Evolutionary conservation across 805 yeast genomes (phyloP), one percentile per base, ranked within the genome.

Genomic region (Ogataea siamensis): DNA sequence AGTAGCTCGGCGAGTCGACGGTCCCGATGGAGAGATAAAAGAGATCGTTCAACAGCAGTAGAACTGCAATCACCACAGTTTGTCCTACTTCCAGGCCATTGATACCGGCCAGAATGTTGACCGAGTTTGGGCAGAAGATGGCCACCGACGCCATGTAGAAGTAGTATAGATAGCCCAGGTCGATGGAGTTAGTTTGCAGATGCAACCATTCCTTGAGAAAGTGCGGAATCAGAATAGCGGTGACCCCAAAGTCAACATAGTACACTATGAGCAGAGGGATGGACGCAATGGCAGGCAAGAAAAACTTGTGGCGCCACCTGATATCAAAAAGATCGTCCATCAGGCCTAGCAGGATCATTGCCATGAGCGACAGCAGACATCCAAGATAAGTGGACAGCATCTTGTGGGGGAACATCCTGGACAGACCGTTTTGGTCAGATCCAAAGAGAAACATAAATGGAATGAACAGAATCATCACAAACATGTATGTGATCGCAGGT

Each of bases 61-160:
- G 70, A 1, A 78, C 30, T 0, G 86, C 87, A 37, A 93, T 67
- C 0, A 91, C 83, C 4, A 91, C 72, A 22, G 94, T 80, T 62
- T 93, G 99, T 18, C 97, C 98, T 9, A 89, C 97, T 63, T 93
- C 99, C 28, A 93, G 68, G 0, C 99, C 99, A 60, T 93, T 93
- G 32, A 93, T 77, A 5, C 99, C 99, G 0, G 99, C 99, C 20
- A 89, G 67, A 36, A 93, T 93, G 58, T 93, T 93, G 60, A 93
- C 88, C 8, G 97, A 87, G 58, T 93, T 91, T 16, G 99, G 97
- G 53, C 96, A 84, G 57, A 93, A 93, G 26, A 93, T 91, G 2
- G 95, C 83, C 42, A 93, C 78, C 0, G 95, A 73, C 0, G 83
- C 87, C 99, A 93, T 93, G 66, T 93, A 93, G 10, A 66, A 64